Conservation (phyloP, 2,329 filamentous ascomycete species). For the Acrocalymma vagum region DNA sequence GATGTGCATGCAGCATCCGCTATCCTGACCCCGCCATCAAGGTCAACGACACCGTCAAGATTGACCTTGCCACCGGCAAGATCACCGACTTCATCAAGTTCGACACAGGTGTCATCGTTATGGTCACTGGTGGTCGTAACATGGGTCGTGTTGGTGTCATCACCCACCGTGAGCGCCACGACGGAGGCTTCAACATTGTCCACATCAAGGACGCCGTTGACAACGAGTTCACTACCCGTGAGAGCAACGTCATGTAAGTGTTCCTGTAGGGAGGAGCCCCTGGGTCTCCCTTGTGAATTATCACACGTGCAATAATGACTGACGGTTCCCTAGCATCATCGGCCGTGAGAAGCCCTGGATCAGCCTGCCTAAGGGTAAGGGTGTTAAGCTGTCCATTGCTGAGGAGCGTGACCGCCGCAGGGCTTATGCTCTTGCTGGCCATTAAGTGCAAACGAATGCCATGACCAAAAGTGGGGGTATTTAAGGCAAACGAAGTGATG, state of each 20-base stretch:
- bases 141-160: conserved; percentile 99
- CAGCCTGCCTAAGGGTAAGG: conserved; percentile 99
- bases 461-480: too few species aligned
- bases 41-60: conserved; percentile 99
- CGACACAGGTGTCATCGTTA: conserved; percentile 97
- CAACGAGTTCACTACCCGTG: conserved; percentile 99
- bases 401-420: conserved; percentile 99
- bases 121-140: conserved; percentile 99
- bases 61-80: conserved; percentile 96
- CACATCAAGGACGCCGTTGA: conserved; percentile 99
- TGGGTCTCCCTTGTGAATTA: too few species aligned
- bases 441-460: too few species aligned
- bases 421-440: conserved; percentile 67
- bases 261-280: too few species aligned
- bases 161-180: conserved; percentile 99
- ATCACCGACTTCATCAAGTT: conserved; percentile 98
- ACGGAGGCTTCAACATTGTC: conserved; percentile 99
- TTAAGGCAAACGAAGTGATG: conserved; percentile 21
- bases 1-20: conserved; percentile 77
- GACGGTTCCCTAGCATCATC: conserved; percentile 69
- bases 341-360: conserved; percentile 99
- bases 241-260: conserved; percentile 89
- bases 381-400: conserved; percentile 96
- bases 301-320: conserved; percentile 6
- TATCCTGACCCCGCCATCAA: conserved; percentile 98